Conservation (phyloP, 208 protist genomes). For the Blastocrithidia nonstop region DNA sequence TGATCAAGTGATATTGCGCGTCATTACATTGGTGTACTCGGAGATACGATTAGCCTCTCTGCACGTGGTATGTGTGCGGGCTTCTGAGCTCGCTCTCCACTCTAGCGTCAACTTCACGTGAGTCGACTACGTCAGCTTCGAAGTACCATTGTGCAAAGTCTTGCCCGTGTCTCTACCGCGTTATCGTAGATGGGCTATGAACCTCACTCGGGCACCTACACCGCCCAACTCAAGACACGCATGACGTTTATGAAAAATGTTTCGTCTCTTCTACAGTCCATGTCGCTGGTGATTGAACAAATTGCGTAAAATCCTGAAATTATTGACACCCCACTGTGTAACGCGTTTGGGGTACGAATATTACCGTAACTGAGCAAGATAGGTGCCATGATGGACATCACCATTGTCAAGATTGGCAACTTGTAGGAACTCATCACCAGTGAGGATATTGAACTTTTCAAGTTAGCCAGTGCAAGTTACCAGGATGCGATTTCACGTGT, state of each 20-base stretch:
- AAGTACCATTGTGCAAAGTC: constrained; percentile 29
- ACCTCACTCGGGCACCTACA: constrained; percentile 55
- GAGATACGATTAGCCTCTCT: constrained; percentile 62
- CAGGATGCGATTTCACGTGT: constrained; percentile 52
- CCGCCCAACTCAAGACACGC: constrained; percentile 33
- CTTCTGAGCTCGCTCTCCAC: constrained; percentile 48
- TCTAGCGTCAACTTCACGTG: constrained; percentile 63
- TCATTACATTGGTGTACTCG: constrained; percentile 45
- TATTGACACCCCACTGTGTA: constrained; percentile 56
- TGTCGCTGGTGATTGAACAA: constrained; percentile 62
- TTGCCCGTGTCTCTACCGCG: constrained; percentile 16
- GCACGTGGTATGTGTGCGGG: constrained; percentile 55
- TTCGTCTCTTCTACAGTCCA: constrained; percentile 41
- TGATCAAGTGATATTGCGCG: constrained; percentile 70
- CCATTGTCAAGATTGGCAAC: constrained; percentile 52
- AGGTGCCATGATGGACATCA: constrained; percentile 55
- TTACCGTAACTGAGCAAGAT: constrained; percentile 30
- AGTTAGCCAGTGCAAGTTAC: constrained; percentile 23
- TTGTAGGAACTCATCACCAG: constrained; percentile 29
- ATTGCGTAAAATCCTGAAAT: constrained; percentile 34
- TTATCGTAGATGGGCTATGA: constrained; percentile 68
- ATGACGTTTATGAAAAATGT: constrained; percentile 38
- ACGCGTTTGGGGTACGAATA: constrained; percentile 39
- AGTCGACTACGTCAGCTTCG: constrained; percentile 57
- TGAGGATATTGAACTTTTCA: constrained; percentile 43